phyloP scores from a whole-genome alignment of 768 basidiomycete species.

The Coprinopsis strossmayeri region DNA sequence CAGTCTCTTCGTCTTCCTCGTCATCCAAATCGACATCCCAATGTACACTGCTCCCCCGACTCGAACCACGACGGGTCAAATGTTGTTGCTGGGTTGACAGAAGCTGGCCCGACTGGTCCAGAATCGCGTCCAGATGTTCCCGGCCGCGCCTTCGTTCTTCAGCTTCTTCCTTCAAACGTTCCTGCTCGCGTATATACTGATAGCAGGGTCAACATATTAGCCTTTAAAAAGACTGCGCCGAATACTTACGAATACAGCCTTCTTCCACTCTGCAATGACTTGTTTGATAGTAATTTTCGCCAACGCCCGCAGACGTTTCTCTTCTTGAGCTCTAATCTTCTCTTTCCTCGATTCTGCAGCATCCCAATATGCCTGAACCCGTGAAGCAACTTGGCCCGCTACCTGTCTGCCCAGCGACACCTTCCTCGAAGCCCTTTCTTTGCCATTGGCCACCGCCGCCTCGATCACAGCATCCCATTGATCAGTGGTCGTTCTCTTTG shows the following conservation, averaged over 20 bases:
- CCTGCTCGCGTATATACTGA: slow-evolving; percentile 71
- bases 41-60: slow-evolving; percentile 50
- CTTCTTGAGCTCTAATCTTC: slow-evolving; percentile 50
- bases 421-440: slow-evolving; percentile 1
- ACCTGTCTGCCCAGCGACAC: slow-evolving; percentile 29
- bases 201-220: not conserved
- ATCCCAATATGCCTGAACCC: slow-evolving; percentile 74
- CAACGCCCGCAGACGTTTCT: slow-evolving; percentile 55
- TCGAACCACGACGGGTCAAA: slow-evolving; percentile 39
- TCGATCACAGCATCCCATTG: slow-evolving; percentile 57
- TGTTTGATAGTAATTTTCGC: slow-evolving; percentile 68
- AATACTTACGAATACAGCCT: slow-evolving; percentile 70
- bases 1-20: slow-evolving; percentile 23
- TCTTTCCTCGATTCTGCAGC: slow-evolving; percentile 56
- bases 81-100: slow-evolving; percentile 79
- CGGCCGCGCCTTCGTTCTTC: slow-evolving; percentile 79
- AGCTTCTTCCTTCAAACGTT: slow-evolving; percentile 53
- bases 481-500: slow-evolving; percentile 33
- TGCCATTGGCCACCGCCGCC: slow-evolving; percentile 27
- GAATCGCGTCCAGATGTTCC: slow-evolving; percentile 83
- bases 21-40: slow-evolving; percentile 21
- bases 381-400: slow-evolving; percentile 52
- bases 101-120: slow-evolving; percentile 84
- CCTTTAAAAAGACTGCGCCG: not conserved
- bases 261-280: slow-evolving; percentile 79